Evolutionary conservation across 2,329 filamentous ascomycete species (phyloP), one percentile per base, ranked within the genome.

Genomic region (Aspergillus calidoustus): DNA sequence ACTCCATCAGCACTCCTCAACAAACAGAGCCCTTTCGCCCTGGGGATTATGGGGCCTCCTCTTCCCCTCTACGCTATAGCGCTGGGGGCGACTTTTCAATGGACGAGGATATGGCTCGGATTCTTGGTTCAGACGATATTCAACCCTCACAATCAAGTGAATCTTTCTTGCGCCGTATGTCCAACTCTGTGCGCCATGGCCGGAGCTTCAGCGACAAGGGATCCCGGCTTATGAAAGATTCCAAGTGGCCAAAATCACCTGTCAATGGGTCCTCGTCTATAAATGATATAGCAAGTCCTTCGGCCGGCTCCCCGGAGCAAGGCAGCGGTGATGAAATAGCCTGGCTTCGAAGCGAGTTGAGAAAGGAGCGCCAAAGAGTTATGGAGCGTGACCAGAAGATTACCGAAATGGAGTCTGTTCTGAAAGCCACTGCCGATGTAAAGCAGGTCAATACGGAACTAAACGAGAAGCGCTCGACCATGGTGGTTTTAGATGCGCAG

Each of bases 31-130:
- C 72, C 13, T 69, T 72, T 41, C 72, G 74, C 55, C 72, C 74
- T 68, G 44, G 68, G 64, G 70, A 84, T 75, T 63, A 80, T 66
- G 85, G 86, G 67, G 76, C 77, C 44, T 91, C 89, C 9, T 88
- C 90, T 9, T 88, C 88, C 69, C 80, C 92, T 64, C 87, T 90
- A 66, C 84, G 89, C 71, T 91, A 86, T 64, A 96, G 90, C 76
- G 85, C 86, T 48, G 92, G 91, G 56, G 92, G 89, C 58, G 93
- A 96, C 67, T 95, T 97, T 72, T 95, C 91, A 62, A 88, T 97
- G 89, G 94, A 98, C 67, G 93, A 97, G 76, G 95, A 98, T 73
- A 92, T 97, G 87, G 91, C 91, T 57, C 89, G 93, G 60, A 94
- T 97, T 61, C 83, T 97, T 62, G 90, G 88, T 46, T 89, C 87